Evolutionary conservation across 257 asterid genomes (phyloP).

Genomic region (Anisodus tanguticus): DNA sequence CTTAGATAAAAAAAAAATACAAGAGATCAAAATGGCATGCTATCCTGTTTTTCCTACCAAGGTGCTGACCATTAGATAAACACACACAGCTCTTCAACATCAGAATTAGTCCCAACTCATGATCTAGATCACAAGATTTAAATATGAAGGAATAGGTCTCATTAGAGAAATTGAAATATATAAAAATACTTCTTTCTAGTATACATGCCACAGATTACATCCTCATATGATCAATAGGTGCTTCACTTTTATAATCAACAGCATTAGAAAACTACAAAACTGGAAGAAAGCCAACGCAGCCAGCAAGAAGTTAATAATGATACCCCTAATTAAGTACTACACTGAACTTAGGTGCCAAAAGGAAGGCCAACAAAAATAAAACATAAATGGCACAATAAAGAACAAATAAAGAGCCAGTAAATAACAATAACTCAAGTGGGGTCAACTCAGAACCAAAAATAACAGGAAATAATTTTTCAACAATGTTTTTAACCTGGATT

Average conservation of each 20-base stretch:
- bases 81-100: slow-evolving; percentile 1
- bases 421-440: not conserved
- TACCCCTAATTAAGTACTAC: not conserved
- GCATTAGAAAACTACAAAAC: not conserved
- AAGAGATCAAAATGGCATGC: slow-evolving; percentile 19
- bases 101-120: slow-evolving; percentile 22
- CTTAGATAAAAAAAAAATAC: not conserved
- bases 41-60: not conserved
- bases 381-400: not conserved
- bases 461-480: not conserved
- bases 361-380: not conserved
- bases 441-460: slow-evolving; percentile 7
- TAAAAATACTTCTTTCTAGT: too few species aligned
- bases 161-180: not conserved
- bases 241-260: slow-evolving; percentile 11
- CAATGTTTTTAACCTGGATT: slow-evolving; percentile 1
- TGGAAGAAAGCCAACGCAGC: slow-evolving; percentile 11
- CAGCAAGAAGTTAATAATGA: slow-evolving; percentile 1
- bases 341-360: not conserved
- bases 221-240: slow-evolving; percentile 10
- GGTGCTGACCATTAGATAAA: not conserved
- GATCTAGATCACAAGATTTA: not conserved
- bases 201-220: not conserved
- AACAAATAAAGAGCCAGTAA: not conserved
- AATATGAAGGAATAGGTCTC: not conserved